Base-by-base conservation (phyloP, 2,329 filamentous ascomycete genomes). In the Venturia oleaginea region DNA sequence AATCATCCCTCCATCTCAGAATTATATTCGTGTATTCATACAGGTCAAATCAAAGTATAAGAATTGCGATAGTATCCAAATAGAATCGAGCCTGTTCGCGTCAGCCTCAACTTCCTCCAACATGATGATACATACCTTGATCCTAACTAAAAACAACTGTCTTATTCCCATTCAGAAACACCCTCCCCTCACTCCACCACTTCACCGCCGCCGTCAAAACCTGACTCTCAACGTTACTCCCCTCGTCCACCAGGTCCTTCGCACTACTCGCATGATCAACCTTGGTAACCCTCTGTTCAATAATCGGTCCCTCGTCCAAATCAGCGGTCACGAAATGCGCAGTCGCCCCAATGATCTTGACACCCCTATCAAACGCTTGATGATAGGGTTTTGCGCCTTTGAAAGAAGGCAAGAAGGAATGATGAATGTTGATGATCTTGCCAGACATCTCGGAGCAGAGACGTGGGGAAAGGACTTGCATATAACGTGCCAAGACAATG, bases 371-470 rank as follows among this genome's bases (percentile, higher is more conserved):
- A 73, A 89, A 92, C 8, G 90, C 90, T 80, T 94, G 90, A 76
- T 93, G 90, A 77, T 94, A 94, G 3, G 90, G 90, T 77, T 91
- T 91, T 37, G 90, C 90, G 67, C 90, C 90, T 82, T 94, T 94
- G 84, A 94, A 94, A 11, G 84, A 87, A 0, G 90, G 90, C 81
- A 94, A 75, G 84, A 94, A 94, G 69, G 84, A 88, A 79, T 94
- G 90, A 78, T 94, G 90, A 76, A 94, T 93, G 79, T 94, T 94
- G 87, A 94, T 93, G 78, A 94, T 94, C 74, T 86, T 86, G 65
- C 90, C 90, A 61, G 86, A 88, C 89, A 94, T 92, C 70, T 85
- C 89, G 65, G 82, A 78, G 78, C 90, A 94, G 48, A 94, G 80
- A 10, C 77, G 83, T 0, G 89, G 89, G 27, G 86, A 89, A 13